Evolutionary conservation across 2,329 filamentous ascomycete species (phyloP), one percentile per base, ranked within the genome.

Genomic region (Simplicillium sp.): DNA sequence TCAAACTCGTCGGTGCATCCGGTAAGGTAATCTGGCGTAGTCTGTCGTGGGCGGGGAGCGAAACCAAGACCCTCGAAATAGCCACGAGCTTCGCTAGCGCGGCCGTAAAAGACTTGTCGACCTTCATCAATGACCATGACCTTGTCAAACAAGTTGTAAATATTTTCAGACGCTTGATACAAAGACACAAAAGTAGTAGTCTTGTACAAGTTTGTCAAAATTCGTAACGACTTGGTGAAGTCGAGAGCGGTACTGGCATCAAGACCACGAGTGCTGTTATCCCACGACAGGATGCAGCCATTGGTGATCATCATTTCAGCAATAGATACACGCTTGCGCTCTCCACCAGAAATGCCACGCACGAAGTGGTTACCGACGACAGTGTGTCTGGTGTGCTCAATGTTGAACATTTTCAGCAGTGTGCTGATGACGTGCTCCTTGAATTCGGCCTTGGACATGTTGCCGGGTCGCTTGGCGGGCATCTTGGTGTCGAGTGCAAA

Each of bases 321-420:
- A 45, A 94, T 90, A 16, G 80, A 84, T 7, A 89, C 85, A 47
- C 84, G 80, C 64, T 87, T 87, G 41, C 83, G 70, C 62, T 90
- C 86, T 42, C 82, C 85, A 46, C 84, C 87, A 36, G 80, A 87
- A 1, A 94, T 73, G 57, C 87, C 88, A 38, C 85, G 80, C 15
- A 92, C 74, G 47, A 90, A 87, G 1, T 78, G 75, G 47, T 92
- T 84, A 7, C 89, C 89, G 18, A 95, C 87, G 25, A 90, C 78
- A 0, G 89, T 96, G 56, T 88, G 76, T 39, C 78, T 75, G 0
- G 87, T 94, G 59, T 95, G 87, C 58, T 89, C 84, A 40, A 95
- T 94, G 56, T 90, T 92, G 70, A 95, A 94, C 84, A 94, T 92
- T 54, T 86, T 87, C 39, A 95, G 68, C 44, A 95, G 70, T 53